phyloP scores from a whole-genome alignment of 2,329 filamentous ascomycete genomes.

The Westerdykella sp. region DNA sequence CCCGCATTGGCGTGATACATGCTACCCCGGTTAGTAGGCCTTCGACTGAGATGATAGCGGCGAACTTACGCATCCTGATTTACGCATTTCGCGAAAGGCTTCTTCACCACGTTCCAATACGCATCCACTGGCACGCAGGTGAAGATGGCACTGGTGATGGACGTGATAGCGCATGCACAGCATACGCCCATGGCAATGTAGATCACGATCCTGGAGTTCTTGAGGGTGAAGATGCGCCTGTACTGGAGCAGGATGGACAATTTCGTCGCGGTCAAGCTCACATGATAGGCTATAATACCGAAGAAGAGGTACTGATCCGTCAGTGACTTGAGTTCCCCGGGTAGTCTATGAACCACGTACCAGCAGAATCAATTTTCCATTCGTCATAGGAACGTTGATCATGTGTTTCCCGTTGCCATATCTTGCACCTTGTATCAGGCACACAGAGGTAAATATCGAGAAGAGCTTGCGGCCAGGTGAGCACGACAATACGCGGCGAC shows the following conservation, averaged over 20 bases:
- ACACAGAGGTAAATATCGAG: conserved; percentile 8
- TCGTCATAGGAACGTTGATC: conserved; percentile 14
- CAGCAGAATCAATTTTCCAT: conserved; percentile 8
- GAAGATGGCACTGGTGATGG: conserved; percentile 12
- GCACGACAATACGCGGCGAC: not conserved
- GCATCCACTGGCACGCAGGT: conserved; percentile 19
- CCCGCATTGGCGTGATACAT: conserved; percentile 18
- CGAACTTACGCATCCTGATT: conserved; percentile 13
- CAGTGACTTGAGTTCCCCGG: not conserved
- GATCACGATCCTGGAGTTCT: conserved; percentile 18
- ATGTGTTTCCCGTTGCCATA: conserved; percentile 21
- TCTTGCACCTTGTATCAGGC: conserved; percentile 9
- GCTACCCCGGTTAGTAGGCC: conserved; percentile 3
- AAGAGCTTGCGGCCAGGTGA: conserved; percentile 4
- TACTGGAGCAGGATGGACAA: conserved; percentile 27
- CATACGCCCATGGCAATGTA: conserved; percentile 18
- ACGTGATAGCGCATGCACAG: conserved; percentile 10
- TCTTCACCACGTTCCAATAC: conserved; percentile 16
- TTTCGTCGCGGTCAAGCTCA: conserved; percentile 19
- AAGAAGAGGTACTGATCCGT: conserved; percentile 19
- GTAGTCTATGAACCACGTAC: conserved; percentile 4
- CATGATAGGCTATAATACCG: conserved; percentile 22
- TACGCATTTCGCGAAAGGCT: conserved; percentile 13
- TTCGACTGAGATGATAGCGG: conserved; percentile 2
- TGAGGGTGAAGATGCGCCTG: conserved; percentile 19